These are phyloP conservation scores for Aspergillus haitiensis DNA, from an alignment of 495 filamentous ascomycete genomes.

Conservation along the genomic window DNA sequence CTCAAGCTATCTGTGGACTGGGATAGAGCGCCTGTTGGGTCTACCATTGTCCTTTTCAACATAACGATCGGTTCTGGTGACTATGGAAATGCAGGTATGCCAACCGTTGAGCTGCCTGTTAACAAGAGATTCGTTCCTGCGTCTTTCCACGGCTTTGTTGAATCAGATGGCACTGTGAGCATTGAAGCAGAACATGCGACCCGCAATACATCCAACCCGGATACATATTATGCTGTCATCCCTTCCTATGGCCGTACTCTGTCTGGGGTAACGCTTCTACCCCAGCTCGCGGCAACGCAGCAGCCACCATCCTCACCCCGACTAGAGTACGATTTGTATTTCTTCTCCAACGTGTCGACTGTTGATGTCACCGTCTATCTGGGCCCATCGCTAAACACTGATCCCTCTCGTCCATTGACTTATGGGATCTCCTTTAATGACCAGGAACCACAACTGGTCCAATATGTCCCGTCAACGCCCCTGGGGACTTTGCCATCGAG, in stretches of 20 bases:
- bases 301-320: slow-evolving; percentile 33
- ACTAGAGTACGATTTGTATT: slow-evolving; percentile 65
- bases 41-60: background rate
- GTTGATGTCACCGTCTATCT: slow-evolving; percentile 61
- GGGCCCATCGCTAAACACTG: slow-evolving; percentile 60
- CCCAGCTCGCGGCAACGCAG: slow-evolving; percentile 32
- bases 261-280: slow-evolving; percentile 58
- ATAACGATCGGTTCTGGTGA: background rate
- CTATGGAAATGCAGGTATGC: background rate
- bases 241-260: slow-evolving; percentile 20
- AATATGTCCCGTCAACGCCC: slow-evolving; percentile 24
- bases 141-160: slow-evolving; percentile 63
- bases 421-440: slow-evolving; percentile 60
- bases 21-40: background rate
- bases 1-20: slow-evolving; percentile 61
- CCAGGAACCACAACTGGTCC: slow-evolving; percentile 44
- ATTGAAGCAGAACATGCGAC: slow-evolving; percentile 60
- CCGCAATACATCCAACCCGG: slow-evolving; percentile 38
- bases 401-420: slow-evolving; percentile 56
- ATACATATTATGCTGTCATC: slow-evolving; percentile 54
- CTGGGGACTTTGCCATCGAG: background rate
- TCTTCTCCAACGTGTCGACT: slow-evolving; percentile 53
- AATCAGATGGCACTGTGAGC: slow-evolving; percentile 59
- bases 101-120: slow-evolving; percentile 58
- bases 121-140: slow-evolving; percentile 41